Base-by-base conservation (phyloP, 352 stramenopile species). In the Phytophthora pseudosyringae region DNA sequence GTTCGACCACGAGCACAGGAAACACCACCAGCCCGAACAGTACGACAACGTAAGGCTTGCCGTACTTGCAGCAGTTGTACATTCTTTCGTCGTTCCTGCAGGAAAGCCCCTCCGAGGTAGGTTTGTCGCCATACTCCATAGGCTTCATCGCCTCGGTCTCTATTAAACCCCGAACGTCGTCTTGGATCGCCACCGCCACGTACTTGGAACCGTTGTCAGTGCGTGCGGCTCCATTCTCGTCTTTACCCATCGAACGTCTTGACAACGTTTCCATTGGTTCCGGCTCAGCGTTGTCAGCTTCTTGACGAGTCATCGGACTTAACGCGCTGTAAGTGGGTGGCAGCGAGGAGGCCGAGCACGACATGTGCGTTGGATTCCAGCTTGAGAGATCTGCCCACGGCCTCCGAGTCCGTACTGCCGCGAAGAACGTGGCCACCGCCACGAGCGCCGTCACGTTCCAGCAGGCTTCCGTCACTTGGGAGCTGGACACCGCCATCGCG, bases 341-440 rank as follows among this genome's bases (percentile, higher is more conserved):
- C 13, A 36, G 26, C 26, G 38, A 51, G 25, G n/a, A 11, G 36
- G 28, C n/a, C 39, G n/a, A 18, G 21, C 39, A 28, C 15, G 2
- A 21, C 21, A 21, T 21, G 1, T 21, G 21, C 21, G 32, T 58
- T 6, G 68, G 68, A 26, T 63, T 76, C 75, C 75, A 80, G 1
- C 47, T 59, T 4, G 69, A 67, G 7, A 80, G 46, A 47, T 83
- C 65, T 3, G 67, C 41, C 59, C 65, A 78, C 3, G 21, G 1
- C 8, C 50, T 33, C 36, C 67, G 68, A 1, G 62, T 44, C 3
- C 69, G 31, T 1, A 71, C 55, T 11, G 76, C 61, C 5, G 67
- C 21, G 10, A 79, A 54, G 13, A 73, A 52, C 7, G 63, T 59
- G 1, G 59, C 43, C 3, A 56, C 54, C 2, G 57, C 41, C 0